Conservation (phyloP, 2,329 filamentous ascomycete species). For the Pseudogymnoascus sp. region DNA sequence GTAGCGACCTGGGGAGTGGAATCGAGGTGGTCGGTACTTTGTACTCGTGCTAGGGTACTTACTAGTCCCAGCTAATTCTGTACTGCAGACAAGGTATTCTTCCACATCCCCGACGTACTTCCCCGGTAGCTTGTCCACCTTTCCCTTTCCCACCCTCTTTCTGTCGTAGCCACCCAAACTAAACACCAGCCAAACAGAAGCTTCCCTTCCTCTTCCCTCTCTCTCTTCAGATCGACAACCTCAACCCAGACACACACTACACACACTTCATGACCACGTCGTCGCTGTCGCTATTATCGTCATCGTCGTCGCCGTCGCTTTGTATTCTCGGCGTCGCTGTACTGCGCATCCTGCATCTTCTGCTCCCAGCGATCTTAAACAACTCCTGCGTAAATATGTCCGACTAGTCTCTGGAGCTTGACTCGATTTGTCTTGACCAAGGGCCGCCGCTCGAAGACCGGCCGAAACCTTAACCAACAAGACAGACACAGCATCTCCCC, state of each 20-base stretch:
- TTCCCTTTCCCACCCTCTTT: neutral
- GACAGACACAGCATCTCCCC: constrained; percentile 2
- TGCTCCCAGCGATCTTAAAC: neutral
- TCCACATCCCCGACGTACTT: neutral
- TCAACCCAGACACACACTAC: neutral
- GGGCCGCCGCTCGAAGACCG: neutral
- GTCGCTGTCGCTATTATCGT: neutral
- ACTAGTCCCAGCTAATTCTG: neutral
- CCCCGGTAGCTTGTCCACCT: neutral
- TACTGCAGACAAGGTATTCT: neutral
- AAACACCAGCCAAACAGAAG: neutral
- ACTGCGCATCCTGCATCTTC: neutral
- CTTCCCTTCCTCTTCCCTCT: neutral
- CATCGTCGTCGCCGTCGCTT: neutral
- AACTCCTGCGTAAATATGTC: neutral
- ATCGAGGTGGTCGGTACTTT: neutral
- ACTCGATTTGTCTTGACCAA: constrained; percentile 5
- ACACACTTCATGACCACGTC: neutral
- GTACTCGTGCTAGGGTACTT: neutral
- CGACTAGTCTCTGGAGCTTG: constrained; percentile 10
- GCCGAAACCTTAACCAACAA: constrained; percentile 8
- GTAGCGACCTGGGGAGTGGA: neutral
- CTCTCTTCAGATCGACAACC: constrained; percentile 10
- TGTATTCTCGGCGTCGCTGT: too few species aligned
- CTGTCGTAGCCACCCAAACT: neutral